phyloP scores from a whole-genome alignment of 2,329 filamentous ascomycete species.

The Nigrospora sphaerica region DNA sequence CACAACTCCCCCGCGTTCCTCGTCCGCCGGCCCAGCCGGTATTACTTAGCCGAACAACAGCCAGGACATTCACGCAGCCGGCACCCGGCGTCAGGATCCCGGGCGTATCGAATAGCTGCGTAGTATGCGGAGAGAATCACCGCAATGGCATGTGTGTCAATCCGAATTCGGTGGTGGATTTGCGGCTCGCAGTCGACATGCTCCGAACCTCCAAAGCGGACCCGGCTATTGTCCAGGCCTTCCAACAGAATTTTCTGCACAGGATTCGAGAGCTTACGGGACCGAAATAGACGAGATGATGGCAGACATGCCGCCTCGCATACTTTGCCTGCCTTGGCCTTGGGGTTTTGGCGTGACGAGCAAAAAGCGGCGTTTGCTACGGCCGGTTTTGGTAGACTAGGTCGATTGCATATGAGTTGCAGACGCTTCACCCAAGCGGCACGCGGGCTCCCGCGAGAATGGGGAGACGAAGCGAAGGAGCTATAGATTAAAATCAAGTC shows the following conservation, averaged over 20 bases:
- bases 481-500: background rate
- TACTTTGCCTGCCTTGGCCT: no score
- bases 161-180: slow-evolving; percentile 14
- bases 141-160: slow-evolving; percentile 11
- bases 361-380: no score
- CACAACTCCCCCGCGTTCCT: background rate
- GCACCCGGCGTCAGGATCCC: background rate
- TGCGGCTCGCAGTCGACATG: slow-evolving; percentile 20
- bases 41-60: background rate
- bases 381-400: no score
- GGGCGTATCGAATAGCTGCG: background rate
- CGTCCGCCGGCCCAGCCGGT: background rate
- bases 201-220: slow-evolving; percentile 10
- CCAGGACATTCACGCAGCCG: background rate
- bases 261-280: no score
- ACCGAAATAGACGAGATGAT: no score
- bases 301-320: no score
- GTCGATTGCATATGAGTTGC: background rate
- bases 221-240: background rate
- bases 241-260: background rate
- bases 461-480: slow-evolving; percentile 1
- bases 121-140: background rate
- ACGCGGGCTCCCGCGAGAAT: background rate
- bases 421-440: background rate
- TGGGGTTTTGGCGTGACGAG: no score